Evolutionary conservation across 805 yeast species (phyloP).

Genomic region (Cyberlindnera suaveolens): DNA sequence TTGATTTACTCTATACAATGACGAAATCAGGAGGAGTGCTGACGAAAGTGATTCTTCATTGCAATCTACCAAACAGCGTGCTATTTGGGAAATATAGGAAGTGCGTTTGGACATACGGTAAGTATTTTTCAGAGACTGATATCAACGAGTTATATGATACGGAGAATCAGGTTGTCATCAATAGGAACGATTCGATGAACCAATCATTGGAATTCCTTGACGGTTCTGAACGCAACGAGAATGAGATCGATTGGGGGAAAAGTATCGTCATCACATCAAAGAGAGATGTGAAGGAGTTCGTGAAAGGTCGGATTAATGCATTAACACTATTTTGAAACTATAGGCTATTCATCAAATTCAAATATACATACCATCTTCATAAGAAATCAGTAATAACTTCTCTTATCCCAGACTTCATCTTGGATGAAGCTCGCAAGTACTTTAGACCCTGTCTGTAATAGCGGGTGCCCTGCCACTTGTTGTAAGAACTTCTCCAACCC

Average conservation of each 20-base stretch:
- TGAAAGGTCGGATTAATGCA: slow-evolving; percentile 31
- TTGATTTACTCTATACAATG: slow-evolving; percentile 41
- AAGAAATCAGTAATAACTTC: slow-evolving; percentile 7
- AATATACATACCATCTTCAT: neutral
- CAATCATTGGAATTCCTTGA: neutral
- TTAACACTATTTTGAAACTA: slow-evolving; percentile 30
- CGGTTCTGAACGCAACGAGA: slow-evolving; percentile 18
- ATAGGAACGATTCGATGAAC: slow-evolving; percentile 26
- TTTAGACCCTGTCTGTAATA: slow-evolving; percentile 81
- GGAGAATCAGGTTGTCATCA: slow-evolving; percentile 11
- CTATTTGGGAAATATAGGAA: slow-evolving; percentile 50
- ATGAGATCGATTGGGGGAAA: slow-evolving; percentile 26
- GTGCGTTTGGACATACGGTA: slow-evolving; percentile 21
- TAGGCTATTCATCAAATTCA: too few species aligned
- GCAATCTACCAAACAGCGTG: slow-evolving; percentile 43
- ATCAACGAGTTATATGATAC: neutral
- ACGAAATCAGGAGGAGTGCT: slow-evolving; percentile 30
- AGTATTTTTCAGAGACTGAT: neutral
- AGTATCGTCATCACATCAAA: slow-evolving; percentile 18
- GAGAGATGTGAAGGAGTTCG: slow-evolving; percentile 36
- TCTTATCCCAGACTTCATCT: slow-evolving; percentile 68
- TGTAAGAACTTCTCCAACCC: slow-evolving; percentile 78
- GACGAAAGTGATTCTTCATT: slow-evolving; percentile 43
- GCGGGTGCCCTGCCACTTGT: slow-evolving; percentile 87
- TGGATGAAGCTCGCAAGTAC: slow-evolving; percentile 80